Base-by-base conservation (phyloP, 208 protist genomes). In the Trypanosoma conorhini region DNA sequence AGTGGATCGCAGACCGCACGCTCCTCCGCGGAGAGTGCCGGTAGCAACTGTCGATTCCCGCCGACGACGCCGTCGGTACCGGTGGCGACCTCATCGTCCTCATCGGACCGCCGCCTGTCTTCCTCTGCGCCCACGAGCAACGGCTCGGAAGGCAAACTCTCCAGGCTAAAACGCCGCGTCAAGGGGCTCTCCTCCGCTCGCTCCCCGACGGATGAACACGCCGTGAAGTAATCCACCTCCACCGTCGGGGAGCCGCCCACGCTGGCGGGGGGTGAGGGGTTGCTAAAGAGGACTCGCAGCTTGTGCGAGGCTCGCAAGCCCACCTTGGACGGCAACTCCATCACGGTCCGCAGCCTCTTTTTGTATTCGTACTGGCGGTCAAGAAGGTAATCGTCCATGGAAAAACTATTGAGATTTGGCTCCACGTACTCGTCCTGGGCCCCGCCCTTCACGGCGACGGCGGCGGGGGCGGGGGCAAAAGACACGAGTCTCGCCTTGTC, bases 1-100 rank as follows among this genome's bases (percentile, higher is more conserved):
- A 66, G 30, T n/a, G 69, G 69, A 66, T 74, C 69, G 57, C 69
- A 74, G 7, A 40, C 40, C 22, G 26, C 35, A 12, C 40, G 40
- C 21, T 71, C 66, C 9, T 54, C n/a, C 30, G 10, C 33, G 52
- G 66, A 62, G 12, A 71, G 57, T 52, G 38, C n/a, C 24, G 33
- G 30, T 51, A 71, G 13, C 15, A 44, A n/a, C 24, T 40, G 1
- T 38, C 21, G 24, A 9, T 30, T 26, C 24, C 3, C 0, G 28
- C 55, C 28, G 8, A 52, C 0, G 28, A 44, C 28, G 8, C 54
- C 1, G 26, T 31, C 0, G 55, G 33, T 5, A 26, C 30, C 40
- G 44, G 22, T n/a, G 22, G 12, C 4, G 8, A n/a, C n/a, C n/a
- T n/a, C n/a, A n/a, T 58, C 30, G 5, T 58, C 50, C 17, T 56